Evolutionary conservation across 352 stramenopile genomes (phyloP), one percentile per base, ranked within the genome.

Genomic region (Pelagophyceae sp.): DNA sequence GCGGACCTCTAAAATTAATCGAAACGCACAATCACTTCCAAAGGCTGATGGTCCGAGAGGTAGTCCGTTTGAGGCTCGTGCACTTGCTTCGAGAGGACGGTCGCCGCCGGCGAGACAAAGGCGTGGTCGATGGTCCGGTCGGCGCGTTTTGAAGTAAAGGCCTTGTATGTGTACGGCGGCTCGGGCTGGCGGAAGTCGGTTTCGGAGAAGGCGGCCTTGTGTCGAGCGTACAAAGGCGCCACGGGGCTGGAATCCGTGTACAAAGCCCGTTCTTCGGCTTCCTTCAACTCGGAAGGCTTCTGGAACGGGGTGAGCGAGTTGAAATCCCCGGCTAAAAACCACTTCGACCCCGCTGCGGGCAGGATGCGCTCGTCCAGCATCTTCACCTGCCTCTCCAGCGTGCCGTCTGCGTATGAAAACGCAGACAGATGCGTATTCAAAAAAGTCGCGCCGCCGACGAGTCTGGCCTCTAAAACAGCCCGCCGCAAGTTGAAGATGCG

Each of bases 101-200:
- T 31, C 35, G 38, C 67, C 35, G 23, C 67, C 6, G 63, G 35
- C 15, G 35, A 58, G 33, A 19, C 11, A 37, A 74, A 74, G 35
- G 67, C 67, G 67, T 74, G 67, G 67, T 74, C 67, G 67, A 74
- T 74, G 35, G 67, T 74, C 35, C 67, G 67, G 35, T 74, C 67
- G 17, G 67, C 35, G 17, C 17, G 5, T 0, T 17, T 11, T 19
- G 67, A 50, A 2, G 35, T 50, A 11, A 11, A 74, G 67, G 67
- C 17, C 38, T 74, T 74, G 38, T 74, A 74, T 33, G 67, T 74
- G 35, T 40, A 54, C 11, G 45, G 45, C 45, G 11, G 11, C 45
- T 54, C 45, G 45, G 58, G 58, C 15, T 31, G 11, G 58, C 15
- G 11, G 29, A 67, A n/a, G 58, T 67, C 58, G 27, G 58, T 6